These are phyloP conservation scores for Diplodia mutila DNA, from an alignment of 2,329 filamentous ascomycete species.

Conservation along the genomic window DNA sequence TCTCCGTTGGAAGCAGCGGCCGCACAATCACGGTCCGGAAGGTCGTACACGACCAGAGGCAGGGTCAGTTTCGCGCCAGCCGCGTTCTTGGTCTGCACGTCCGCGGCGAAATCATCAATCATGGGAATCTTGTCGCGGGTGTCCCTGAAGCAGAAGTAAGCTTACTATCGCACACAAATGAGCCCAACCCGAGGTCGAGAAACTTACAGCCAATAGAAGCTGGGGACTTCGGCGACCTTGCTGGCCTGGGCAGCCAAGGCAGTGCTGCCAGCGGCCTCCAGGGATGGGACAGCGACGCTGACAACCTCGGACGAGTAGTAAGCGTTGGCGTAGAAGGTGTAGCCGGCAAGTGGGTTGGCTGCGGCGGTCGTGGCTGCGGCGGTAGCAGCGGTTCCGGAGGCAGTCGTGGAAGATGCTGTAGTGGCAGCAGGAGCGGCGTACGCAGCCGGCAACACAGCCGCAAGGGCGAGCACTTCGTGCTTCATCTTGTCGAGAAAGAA, in stretches of 20 bases:
- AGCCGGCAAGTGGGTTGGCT: constrained; percentile 54
- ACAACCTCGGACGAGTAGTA: constrained; percentile 59
- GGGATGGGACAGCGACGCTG: constrained; percentile 62
- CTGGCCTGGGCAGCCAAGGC: constrained; percentile 56
- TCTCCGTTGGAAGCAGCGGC: constrained; percentile 67
- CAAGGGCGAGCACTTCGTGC: constrained; percentile 17
- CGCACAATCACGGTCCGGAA: constrained; percentile 67
- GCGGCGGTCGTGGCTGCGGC: constrained; percentile 24
- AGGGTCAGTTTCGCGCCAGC: constrained; percentile 55
- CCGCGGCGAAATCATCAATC: constrained; percentile 52
- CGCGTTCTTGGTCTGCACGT: constrained; percentile 53
- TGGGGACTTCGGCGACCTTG: constrained; percentile 55
- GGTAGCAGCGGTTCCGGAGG: constrained; percentile 1
- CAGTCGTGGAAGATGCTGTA: constrained; percentile 28
- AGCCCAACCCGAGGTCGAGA: constrained; percentile 5
- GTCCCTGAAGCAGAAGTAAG: constrained; percentile 41
- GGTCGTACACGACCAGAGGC: constrained; percentile 64
- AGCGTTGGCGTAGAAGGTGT: constrained; percentile 56
- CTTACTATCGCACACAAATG: neutral
- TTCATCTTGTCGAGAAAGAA: constrained; percentile 11
- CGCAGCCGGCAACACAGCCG: constrained; percentile 13
- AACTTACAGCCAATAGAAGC: constrained; percentile 56
- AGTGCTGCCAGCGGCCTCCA: constrained; percentile 50
- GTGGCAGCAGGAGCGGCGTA: constrained; percentile 26
- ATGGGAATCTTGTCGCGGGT: constrained; percentile 54